These are phyloP conservation scores for Boletus sp. DNA, from an alignment of 1,284 basidiomycete species.

Conservation along the genomic window DNA sequence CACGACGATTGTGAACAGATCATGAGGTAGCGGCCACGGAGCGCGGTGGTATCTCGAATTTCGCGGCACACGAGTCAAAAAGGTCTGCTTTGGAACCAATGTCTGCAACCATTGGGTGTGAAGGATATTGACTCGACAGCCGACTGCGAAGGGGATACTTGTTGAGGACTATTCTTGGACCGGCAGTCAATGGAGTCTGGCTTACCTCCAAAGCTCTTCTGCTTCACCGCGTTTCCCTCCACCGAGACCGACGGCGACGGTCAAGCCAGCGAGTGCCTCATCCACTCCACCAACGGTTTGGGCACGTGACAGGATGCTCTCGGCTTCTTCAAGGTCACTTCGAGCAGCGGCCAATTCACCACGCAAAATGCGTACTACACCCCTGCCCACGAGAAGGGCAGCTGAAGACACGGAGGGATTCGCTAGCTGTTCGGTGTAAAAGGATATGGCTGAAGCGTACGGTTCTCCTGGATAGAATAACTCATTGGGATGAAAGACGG, in stretches of 20 bases:
- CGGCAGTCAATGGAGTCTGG: neutral
- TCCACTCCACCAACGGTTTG: constrained; percentile 33
- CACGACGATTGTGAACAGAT: constrained; percentile 9
- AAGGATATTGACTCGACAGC: constrained; percentile 59
- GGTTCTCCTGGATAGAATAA: constrained; percentile 32
- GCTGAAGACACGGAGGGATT: constrained; percentile 81
- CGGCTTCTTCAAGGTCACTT: constrained; percentile 83
- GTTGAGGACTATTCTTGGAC: neutral
- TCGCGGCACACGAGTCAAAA: constrained; percentile 75
- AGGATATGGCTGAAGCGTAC: constrained; percentile 78
- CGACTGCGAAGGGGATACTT: constrained; percentile 46
- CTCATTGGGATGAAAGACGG: neutral
- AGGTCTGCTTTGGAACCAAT: constrained; percentile 59
- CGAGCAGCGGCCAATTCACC: constrained; percentile 83
- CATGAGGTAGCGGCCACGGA: constrained; percentile 36
- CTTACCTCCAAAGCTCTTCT: constrained; percentile 70
- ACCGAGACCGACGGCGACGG: constrained; percentile 69
- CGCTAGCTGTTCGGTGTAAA: constrained; percentile 91
- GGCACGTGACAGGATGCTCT: constrained; percentile 43
- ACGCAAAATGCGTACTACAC: constrained; percentile 80
- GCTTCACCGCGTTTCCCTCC: constrained; percentile 60
- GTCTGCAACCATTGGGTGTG: constrained; percentile 71
- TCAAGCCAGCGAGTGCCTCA: constrained; percentile 72
- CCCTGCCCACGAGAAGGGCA: constrained; percentile 80
- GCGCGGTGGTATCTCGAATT: constrained; percentile 64